phyloP scores from a whole-genome alignment of 768 basidiomycete species.

The Cubamyces lactineus region DNA sequence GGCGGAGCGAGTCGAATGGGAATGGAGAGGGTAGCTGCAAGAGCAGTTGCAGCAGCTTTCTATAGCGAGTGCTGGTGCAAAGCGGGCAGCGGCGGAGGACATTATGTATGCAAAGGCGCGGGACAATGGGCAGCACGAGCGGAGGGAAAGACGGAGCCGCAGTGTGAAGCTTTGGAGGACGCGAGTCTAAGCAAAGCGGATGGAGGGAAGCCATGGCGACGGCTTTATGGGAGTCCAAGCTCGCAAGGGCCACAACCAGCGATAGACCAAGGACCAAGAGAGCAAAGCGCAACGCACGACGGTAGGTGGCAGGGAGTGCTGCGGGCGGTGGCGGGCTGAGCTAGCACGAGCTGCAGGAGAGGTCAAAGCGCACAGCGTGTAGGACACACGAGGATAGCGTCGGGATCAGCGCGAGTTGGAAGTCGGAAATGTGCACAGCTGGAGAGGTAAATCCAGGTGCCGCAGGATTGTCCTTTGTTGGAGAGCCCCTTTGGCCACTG shows the following conservation, averaged over 20 bases:
- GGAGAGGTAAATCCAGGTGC: neutral
- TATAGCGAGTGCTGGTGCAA: neutral
- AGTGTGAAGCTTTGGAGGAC: conserved; percentile 6
- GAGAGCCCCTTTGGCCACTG: neutral
- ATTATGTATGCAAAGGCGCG: neutral
- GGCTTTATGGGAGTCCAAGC: conserved; percentile 2
- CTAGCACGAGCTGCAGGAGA: neutral
- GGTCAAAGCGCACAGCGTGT: neutral
- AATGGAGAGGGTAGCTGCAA: too few relatives aligned
- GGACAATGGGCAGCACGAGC: conserved; percentile 4
- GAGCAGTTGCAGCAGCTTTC: neutral
- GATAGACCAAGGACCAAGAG: neutral
- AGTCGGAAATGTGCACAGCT: neutral
- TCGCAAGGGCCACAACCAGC: conserved; percentile 5
- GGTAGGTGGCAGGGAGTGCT: neutral
- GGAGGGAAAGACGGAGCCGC: neutral
- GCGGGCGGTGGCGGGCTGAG: conserved; percentile 6
- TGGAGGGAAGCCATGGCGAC: conserved; percentile 11
- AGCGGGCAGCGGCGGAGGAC: conserved; percentile 5
- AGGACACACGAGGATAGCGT: conserved; percentile 7
- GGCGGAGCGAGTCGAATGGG: neutral
- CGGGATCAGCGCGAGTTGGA: neutral
- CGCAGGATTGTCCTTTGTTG: neutral
- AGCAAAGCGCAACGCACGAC: conserved; percentile 1
- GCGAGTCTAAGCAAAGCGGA: neutral